Evolutionary conservation across 1,284 basidiomycete species (phyloP).

Genomic region (Leccinum huronense): DNA sequence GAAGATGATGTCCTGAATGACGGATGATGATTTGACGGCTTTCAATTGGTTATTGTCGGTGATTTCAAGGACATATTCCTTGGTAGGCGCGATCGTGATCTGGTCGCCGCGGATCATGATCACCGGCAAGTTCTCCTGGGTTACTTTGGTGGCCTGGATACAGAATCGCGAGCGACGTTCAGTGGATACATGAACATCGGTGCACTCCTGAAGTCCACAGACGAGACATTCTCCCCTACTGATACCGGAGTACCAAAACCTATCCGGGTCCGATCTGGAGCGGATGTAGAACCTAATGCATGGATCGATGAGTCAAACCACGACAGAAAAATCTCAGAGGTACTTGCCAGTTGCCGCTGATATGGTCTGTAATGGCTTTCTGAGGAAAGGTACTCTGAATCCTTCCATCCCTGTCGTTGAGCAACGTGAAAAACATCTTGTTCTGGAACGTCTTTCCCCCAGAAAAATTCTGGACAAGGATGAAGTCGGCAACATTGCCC

Average conservation of each 20-base stretch:
- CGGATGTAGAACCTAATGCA: background rate
- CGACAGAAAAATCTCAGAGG: background rate
- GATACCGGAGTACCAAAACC: background rate
- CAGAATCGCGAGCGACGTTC: background rate
- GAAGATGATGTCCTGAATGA: background rate
- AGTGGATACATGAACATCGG: conserved; percentile 1
- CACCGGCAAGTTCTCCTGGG: background rate
- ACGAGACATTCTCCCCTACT: background rate
- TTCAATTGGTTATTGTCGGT: background rate
- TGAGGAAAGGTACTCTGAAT: conserved; percentile 2
- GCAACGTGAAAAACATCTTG: conserved; percentile 1
- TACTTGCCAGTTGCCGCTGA: background rate
- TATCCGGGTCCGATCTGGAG: background rate
- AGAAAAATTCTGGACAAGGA: background rate
- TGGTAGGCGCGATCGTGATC: background rate
- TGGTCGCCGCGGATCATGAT: background rate
- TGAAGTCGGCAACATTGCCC: background rate
- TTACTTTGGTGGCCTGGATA: background rate
- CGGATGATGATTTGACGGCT: background rate
- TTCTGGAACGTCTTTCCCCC: background rate
- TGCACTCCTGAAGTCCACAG: background rate
- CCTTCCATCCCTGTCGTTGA: conserved; percentile 1
- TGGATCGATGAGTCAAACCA: background rate
- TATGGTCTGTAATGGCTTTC: background rate
- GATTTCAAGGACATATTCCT: background rate